Base-by-base conservation (phyloP, 192 early-diverging fungal genomes). In the Coemansia sp. region DNA sequence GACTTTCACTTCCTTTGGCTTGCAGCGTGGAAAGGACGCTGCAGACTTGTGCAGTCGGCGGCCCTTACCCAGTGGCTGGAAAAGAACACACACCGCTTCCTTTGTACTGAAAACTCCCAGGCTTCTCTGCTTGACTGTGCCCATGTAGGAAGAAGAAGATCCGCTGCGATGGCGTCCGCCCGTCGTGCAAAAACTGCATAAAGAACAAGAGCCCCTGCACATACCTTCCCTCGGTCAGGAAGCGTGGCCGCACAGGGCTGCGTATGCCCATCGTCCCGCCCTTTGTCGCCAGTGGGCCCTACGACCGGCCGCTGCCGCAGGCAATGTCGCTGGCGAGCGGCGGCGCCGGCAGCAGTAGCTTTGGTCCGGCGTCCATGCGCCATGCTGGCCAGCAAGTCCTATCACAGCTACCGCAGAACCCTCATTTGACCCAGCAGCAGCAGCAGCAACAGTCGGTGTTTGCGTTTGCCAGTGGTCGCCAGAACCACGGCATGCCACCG, bases 101-200 rank as follows among this genome's bases (percentile, higher is more conserved):
- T n/a, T n/a, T n/a, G n/a, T n/a, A n/a, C n/a, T n/a, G n/a, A n/a
- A n/a, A n/a, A n/a, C n/a, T n/a, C n/a, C n/a, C n/a, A n/a, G n/a
- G n/a, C n/a, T n/a, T n/a, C n/a, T n/a, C n/a, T n/a, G n/a, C n/a
- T n/a, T n/a, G n/a, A n/a, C 14, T 0, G 0, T 5, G 9, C 1
- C 14, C 39, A 13, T 46, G 37, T 64, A 66, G 75, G 46, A 63
- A 53, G 29, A 77, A 77, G 32, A 77, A 77, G 38, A 60, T 77
- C 9, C 55, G 56, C 23, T 77, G 75, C 36, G 75, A 77, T 40
- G 75, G 75, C 5, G 42, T 62, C 21, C 63, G 67, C n/a, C 75
- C 75, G 1, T 52, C 60, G 14, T 77, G 75, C 54, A 71, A 71
- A 38, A 77, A 72, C 52, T 77, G 75, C 40, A 19, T 30, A 20